These are phyloP conservation scores for Nematodospora anomalae DNA, from an alignment of 1,139 yeast genomes.

Conservation along the genomic window DNA sequence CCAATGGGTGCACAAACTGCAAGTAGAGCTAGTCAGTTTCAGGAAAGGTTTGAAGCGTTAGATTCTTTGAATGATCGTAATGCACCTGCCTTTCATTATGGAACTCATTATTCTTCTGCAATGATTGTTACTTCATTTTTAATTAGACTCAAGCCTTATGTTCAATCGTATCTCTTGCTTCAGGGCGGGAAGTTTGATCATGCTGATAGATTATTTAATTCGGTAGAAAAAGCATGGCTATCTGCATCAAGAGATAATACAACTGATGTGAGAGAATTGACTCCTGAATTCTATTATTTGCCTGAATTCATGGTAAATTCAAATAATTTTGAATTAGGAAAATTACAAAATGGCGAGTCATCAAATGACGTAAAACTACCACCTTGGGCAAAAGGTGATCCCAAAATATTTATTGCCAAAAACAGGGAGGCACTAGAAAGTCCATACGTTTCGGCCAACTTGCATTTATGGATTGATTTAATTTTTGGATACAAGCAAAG, in stretches of 20 bases:
- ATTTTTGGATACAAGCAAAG: constrained; percentile 77
- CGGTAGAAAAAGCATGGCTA: constrained; percentile 71
- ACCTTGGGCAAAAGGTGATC: constrained; percentile 79
- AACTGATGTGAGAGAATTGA: constrained; percentile 82
- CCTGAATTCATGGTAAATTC: constrained; percentile 72
- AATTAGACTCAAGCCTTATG: constrained; percentile 75
- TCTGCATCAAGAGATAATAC: constrained; percentile 78
- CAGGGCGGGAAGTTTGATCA: constrained; percentile 90
- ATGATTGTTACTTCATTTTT: constrained; percentile 84
- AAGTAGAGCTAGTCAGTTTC: constrained; percentile 58
- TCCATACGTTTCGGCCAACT: constrained; percentile 68
- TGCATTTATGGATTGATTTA: constrained; percentile 82
- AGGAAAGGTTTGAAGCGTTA: constrained; percentile 69
- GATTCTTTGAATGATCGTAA: constrained; percentile 52
- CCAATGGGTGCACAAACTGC: constrained; percentile 88
- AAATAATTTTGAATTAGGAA: constrained; percentile 68
- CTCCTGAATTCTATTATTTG: constrained; percentile 79
- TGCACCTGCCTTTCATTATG: constrained; percentile 81
- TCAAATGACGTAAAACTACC: constrained; percentile 70
- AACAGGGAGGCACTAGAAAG: constrained; percentile 83
- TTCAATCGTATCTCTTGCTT: constrained; percentile 68
- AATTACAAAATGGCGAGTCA: constrained; percentile 57
- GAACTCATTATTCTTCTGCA: constrained; percentile 89
- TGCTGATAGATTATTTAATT: constrained; percentile 76
- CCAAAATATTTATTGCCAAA: constrained; percentile 65